These are phyloP conservation scores for Cercospora brassicicola DNA, from an alignment of 2,329 filamentous ascomycete genomes.

Conservation along the genomic window DNA sequence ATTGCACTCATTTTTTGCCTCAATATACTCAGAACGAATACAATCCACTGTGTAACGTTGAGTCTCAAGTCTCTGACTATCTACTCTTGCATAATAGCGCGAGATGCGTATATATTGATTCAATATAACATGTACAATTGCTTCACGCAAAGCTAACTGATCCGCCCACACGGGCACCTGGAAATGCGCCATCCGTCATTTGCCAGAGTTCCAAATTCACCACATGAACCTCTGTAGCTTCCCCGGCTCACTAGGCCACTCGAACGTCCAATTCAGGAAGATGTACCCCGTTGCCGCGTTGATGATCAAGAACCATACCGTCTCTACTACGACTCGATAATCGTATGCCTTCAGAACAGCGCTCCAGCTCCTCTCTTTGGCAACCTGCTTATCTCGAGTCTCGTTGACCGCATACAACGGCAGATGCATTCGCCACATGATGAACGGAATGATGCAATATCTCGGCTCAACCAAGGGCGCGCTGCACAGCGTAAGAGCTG, in stretches of 20 bases:
- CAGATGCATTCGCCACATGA: slow-evolving; percentile 83
- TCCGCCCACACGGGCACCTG: neutral
- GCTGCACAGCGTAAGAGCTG: slow-evolving; percentile 75
- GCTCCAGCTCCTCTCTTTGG: slow-evolving; percentile 1
- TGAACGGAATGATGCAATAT: slow-evolving; percentile 94
- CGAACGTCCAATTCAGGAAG: slow-evolving; percentile 68
- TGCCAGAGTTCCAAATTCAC: slow-evolving; percentile 44
- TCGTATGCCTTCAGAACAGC: slow-evolving; percentile 38
- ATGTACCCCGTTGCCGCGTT: slow-evolving; percentile 68
- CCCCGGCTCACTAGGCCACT: slow-evolving; percentile 64
- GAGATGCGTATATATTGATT: neutral
- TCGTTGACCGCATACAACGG: slow-evolving; percentile 48
- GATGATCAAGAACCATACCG: slow-evolving; percentile 65
- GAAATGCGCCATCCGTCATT: neutral
- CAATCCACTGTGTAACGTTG: neutral
- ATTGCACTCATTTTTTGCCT: neutral
- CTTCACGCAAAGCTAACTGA: neutral
- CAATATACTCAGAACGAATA: neutral
- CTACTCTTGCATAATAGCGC: neutral
- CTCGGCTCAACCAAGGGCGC: slow-evolving; percentile 92
- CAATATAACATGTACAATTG: neutral
- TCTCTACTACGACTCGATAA: slow-evolving; percentile 60
- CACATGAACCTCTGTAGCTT: slow-evolving; percentile 78
- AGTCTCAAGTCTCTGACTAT: neutral
- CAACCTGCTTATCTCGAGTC: slow-evolving; percentile 1